Base-by-base conservation (phyloP, 495 filamentous ascomycete genomes). In the Aspergillus conjunctus region DNA sequence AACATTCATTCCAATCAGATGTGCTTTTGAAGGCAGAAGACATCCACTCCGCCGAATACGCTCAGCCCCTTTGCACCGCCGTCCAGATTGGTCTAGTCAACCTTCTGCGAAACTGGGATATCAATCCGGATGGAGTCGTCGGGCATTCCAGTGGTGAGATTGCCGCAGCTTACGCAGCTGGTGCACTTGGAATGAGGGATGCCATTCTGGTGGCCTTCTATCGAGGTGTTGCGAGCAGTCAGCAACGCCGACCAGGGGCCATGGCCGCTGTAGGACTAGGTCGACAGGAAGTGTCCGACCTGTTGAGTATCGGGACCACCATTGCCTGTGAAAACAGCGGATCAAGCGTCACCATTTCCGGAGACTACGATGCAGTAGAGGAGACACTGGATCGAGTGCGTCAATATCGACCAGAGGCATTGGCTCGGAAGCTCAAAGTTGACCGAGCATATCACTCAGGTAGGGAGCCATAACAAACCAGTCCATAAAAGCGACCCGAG, bases 391-490 rank as follows among this genome's bases (percentile, higher is more conserved):
- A 74, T 2, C 68, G 79, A 18, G 66, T 41, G 6, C 37, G 37
- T 11, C 3, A 41, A 2, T n/a, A 0, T 14, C 70, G 0, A 68
- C 68, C 81, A 17, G 60, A 65, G 0, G 78, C 68, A 20, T 83
- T 83, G 51, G 64, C 64, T 4, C 52, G 79, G 1, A 15, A 49
- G 1, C 64, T 83, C 0, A 61, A 63, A 5, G 79, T 83, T 0
- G 77, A 83, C 33, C 61, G 32, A 4, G 86, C 86, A 1, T 89
- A 88, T 59, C 87, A 89, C 66, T 87, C 85, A 0, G 37, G 37
- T 41, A 41, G 5, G 5, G 26, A 26, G 26, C 26, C 26, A 26
- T 26, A 26, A 26, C 5, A 26, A 5, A 26, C 26, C 26, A 26
- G 26, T 5, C 26, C 2, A 5, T 26, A 2, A 26, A 26, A 26